A percentile compares a stretch with the other conserved stretches of the same genome.
phyloP scores from a whole-genome alignment of 257 asterid genomes.

The Anisodus tanguticus region DNA sequence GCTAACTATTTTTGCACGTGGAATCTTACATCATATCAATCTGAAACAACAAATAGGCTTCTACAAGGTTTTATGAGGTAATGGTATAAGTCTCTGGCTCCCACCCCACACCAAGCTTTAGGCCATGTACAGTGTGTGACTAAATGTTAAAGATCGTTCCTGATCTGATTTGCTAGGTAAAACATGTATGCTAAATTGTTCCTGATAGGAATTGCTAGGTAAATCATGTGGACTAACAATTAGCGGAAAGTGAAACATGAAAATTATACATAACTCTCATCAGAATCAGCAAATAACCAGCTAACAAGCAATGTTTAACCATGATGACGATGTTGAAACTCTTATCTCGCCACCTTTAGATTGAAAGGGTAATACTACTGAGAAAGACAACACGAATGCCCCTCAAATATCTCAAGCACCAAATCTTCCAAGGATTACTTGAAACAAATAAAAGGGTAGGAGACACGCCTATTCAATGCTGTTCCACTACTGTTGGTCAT shows the following conservation, averaged over 20 bases:
- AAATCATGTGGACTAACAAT: neutral
- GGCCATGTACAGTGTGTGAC: too few species aligned
- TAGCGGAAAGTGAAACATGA: neutral
- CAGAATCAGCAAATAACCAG: neutral
- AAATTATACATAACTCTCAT: neutral
- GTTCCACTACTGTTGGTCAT: neutral
- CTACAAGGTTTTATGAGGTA: neutral
- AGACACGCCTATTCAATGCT: neutral
- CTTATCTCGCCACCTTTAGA: neutral
- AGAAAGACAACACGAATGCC: neutral
- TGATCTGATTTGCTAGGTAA: too few species aligned
- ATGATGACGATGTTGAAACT: neutral
- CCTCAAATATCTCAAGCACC: neutral
- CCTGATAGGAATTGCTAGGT: neutral
- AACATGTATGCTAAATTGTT: neutral
- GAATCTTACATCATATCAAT: neutral
- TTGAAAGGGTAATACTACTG: neutral
- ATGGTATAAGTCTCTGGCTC: neutral
- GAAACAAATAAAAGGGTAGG: neutral
- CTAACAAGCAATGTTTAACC: neutral
- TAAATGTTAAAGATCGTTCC: too few species aligned
- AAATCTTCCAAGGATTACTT: neutral
- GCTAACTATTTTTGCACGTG: neutral
- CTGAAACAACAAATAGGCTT: neutral
- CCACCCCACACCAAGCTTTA: too few species aligned